Evolutionary conservation across 2,329 filamentous ascomycete species (phyloP), one percentile per base, ranked within the genome.

Genomic region (Colletotrichum echinochloae): DNA sequence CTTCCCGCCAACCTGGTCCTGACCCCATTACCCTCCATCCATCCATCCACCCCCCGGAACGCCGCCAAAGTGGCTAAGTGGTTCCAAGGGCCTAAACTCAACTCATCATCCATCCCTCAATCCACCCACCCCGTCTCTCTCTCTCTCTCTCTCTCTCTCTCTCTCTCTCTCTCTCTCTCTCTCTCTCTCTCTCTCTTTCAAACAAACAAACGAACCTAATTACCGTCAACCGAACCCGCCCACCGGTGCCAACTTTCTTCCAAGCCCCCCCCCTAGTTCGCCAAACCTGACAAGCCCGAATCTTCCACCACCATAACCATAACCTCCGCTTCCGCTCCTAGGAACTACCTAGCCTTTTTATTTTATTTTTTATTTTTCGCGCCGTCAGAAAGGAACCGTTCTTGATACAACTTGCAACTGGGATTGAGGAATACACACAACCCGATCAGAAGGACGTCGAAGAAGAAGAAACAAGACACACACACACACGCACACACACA

Each of bases 181-280:
- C n/a, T n/a, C n/a, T n/a, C n/a, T n/a, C n/a, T n/a, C n/a, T n/a
- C n/a, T n/a, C n/a, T n/a, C n/a, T n/a, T n/a, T n/a, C n/a, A n/a
- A n/a, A n/a, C n/a, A n/a, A n/a, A n/a, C n/a, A n/a, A n/a, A n/a
- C n/a, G n/a, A n/a, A n/a, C n/a, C n/a, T n/a, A n/a, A n/a, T n/a
- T n/a, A n/a, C n/a, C n/a, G n/a, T 41, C 35, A 12, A 3, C 44
- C 57, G 12, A n/a, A 61, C 48, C 51, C 44, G 37, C 41, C 62
- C 61, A 61, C 67, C 63, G 64, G 49, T 70, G 67, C 63, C 64
- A 70, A 67, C 67, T 66, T 67, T 70, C 57, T 62, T 62, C 48
- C 64, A 62, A 70, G 64, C 64, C 52, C 5, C 64, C 54, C 51
- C 30, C 56, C 56, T 30, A 28, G 48, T 33, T 51, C 23, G 35